Percentiles rank a stretch among this genome's conserved stretches.
phyloP scores from a whole-genome alignment of 306 rosid genomes.

The Echinosophora koreensis region DNA sequence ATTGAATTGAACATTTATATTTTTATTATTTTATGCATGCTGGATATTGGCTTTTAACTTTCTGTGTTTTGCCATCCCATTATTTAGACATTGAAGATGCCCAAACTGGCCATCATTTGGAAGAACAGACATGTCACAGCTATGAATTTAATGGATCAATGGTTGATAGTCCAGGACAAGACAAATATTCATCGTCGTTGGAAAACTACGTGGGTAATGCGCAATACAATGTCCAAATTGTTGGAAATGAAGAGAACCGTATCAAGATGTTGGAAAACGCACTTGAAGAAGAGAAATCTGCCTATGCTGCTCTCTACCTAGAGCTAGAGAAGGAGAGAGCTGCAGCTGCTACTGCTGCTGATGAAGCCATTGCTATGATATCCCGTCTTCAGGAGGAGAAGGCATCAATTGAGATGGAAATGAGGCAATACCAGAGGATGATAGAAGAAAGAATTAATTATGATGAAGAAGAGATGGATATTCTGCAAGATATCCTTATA shows the following conservation, averaged over 20 bases:
- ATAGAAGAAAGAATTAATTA: conserved; percentile 81
- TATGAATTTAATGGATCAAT: conserved; percentile 59
- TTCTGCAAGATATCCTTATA: conserved; percentile 85
- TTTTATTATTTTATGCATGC: conserved; percentile 16
- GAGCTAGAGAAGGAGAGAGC: conserved; percentile 98
- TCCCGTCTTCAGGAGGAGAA: conserved; percentile 83
- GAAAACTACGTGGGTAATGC: conserved; percentile 38
- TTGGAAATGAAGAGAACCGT: conserved; percentile 53
- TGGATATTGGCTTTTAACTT: conserved; percentile 43
- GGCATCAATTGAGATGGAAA: conserved; percentile 77
- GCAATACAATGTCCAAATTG: conserved; percentile 44
- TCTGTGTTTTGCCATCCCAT: conserved; percentile 31
- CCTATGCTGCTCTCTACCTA: conserved; percentile 68
- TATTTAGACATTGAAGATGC: conserved; percentile 55
- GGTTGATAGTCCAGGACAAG: conserved; percentile 52
- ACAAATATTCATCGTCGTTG: conserved; percentile 47
- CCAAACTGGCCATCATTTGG: conserved; percentile 48
- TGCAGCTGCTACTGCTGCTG: conserved; percentile 91
- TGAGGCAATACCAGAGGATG: conserved; percentile 74
- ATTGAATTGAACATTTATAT: conserved; percentile 17
- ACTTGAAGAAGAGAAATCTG: conserved; percentile 72
- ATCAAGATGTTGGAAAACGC: conserved; percentile 66
- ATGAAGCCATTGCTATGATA: conserved; percentile 98
- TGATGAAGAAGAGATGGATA: conserved; percentile 88
- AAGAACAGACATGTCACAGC: conserved; percentile 52